These are phyloP conservation scores for Ehretia macrophylla DNA, from an alignment of 257 asterid genomes.

Conservation along the genomic window DNA sequence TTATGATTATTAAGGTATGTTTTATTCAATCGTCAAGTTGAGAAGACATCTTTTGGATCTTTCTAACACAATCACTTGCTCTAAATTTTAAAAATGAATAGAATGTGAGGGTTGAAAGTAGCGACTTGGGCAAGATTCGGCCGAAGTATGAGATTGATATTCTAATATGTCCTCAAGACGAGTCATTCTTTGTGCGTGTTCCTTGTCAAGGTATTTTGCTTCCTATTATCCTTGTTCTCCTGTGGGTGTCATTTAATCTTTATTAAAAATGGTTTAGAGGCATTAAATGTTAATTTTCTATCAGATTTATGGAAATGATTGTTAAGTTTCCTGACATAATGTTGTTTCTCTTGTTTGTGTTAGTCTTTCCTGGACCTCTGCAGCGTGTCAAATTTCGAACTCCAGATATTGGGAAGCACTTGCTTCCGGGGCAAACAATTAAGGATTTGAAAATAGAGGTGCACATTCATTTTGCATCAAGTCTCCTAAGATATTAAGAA, in stretches of 20 bases:
- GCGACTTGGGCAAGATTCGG: constrained; percentile 39
- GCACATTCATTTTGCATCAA: constrained; percentile 2
- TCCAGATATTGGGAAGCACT: constrained; percentile 5
- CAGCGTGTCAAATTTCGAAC: constrained; percentile 19
- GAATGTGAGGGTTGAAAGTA: constrained; percentile 33
- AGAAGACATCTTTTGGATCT: neutral
- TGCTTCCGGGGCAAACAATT: constrained; percentile 57
- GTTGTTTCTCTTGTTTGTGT: constrained; percentile 8
- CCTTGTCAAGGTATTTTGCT: constrained; percentile 44
- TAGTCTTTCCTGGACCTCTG: constrained; percentile 57
- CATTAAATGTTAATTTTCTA: neutral
- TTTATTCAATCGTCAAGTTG: neutral
- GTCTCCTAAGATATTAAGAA: no score
- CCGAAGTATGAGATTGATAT: constrained; percentile 50
- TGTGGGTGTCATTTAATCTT: neutral
- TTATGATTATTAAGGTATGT: constrained; percentile 38
- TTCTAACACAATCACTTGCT: neutral
- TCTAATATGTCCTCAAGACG: constrained; percentile 30
- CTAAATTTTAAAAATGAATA: constrained; percentile 14
- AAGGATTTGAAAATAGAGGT: constrained; percentile 46
- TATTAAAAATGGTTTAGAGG: neutral
- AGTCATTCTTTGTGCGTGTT: constrained; percentile 24
- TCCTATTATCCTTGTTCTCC: neutral
- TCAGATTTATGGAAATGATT: neutral
- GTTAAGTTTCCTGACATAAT: neutral